Base-by-base conservation (phyloP, 163 green algal species). In the Chloroidium sp. region DNA sequence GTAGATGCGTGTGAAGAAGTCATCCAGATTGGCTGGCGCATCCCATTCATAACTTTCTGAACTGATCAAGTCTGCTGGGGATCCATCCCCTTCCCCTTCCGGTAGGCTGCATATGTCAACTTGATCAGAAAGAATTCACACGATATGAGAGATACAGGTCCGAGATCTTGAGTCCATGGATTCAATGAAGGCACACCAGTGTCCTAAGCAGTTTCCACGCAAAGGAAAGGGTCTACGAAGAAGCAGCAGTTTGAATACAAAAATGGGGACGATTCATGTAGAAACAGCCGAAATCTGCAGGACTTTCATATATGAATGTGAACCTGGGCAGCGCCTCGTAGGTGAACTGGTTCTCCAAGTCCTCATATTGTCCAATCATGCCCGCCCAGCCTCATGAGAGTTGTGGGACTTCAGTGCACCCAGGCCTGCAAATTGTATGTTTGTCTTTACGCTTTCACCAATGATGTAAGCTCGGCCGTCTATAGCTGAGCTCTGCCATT, bases 1-100 rank as follows among this genome's bases (percentile, higher is more conserved):
- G 89, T 98, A 98, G 1, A 98, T 81, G 0, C 90, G 79, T 0
- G 82, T 86, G 75, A 98, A 97, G 86, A 98, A 98, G 3, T 89
- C 69, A 78, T 98, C 95, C 74, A 98, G 84, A 83, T 98, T 97
- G n/a, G 87, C 80, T n/a, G 93, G 85, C 1, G 88, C 92, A 14
- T 85, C 89, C 90, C 91, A 97, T 62, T 95, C 89, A 36, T 88
- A 90, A 74, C 77, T 87, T 80, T 95, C 93, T 2, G 82, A 86
- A 62, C 87, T 85, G 61, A 91, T 85, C 61, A 95, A 83, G 59
- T 86, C 74, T 68, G 80, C 36, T 36, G 36, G 80, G 12, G 62
- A 59, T 67, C n/a, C 62, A 60, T 67, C 64, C n/a, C 77, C 78
- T 59, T 82, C 79, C 61, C 67, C 64, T 13, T 78, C 62, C 14